Evolutionary conservation across 129 eudicot species (phyloP), one percentile per base, ranked within the genome.

Genomic region (Artemisia annua): DNA sequence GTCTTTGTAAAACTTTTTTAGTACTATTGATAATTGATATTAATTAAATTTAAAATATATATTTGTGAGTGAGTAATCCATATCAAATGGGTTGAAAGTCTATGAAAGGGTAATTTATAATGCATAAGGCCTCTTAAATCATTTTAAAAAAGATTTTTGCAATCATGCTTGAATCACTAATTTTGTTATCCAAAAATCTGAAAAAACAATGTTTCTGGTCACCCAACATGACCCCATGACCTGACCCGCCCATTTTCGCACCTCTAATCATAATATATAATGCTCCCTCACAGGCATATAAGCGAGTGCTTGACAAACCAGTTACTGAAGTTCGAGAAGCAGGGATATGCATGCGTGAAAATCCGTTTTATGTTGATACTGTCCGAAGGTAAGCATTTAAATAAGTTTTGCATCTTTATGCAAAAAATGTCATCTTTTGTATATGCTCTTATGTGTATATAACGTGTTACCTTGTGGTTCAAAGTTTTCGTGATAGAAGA

Each of bases 291-390:
- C 46, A 39, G 46, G 99, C 97, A 28, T 95, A 91, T 79, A 95
- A 91, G 79, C 88, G 99, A 77, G 99, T 91, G 52, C 95, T 95
- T 46, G 83, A 91, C 30, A 95, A 91, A 76, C 99, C 99, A 55
- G 82, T 79, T 11, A 81, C 94, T 30, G 99, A 88, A 82, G 75
- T 85, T 71, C 89, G 99, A 65, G 96, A 88, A 79, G 99, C 99
- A 75, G 99, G 97, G 80, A 85, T 95, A 69, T 95, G 99, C 85
- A 95, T 95, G 99, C 88, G 99, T 64, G 99, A 95, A 87, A 95
- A 95, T 75, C 84, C 99, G 12, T 95, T 95, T 71, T 95, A 95
- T 82, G 95, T 95, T 74, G 99, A 95, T 75, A 95, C 99, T 78
- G 99, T 95, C 51, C 88, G 99, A 71, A 95, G 96, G 99, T 91